Evolutionary conservation across 768 basidiomycete genomes (phyloP), one percentile per base, ranked within the genome.

Genomic region (Tricholoma sp.): DNA sequence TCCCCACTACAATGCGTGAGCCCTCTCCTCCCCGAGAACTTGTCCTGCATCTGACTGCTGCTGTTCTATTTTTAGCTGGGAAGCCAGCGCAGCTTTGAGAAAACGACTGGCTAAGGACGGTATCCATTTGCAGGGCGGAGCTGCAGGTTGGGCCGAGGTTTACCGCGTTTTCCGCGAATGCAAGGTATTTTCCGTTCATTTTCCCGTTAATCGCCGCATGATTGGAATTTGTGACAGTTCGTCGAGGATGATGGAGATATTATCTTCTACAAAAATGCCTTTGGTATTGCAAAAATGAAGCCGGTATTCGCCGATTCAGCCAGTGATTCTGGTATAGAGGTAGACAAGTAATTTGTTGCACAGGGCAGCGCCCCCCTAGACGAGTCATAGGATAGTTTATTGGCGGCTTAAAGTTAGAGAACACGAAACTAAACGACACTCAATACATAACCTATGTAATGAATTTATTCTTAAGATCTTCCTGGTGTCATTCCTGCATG

Each of bases 231-330:
- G 39, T 42, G 1, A 24, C 54, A 84, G 84, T 98, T 94, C 69
- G 89, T 99, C 48, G 96, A 98, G 72, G 94, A 98, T 67, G 88
- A 91, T 63, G 94, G 93, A 39, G 84, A 91, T 62, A 84, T 97
- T 59, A 68, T 94, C 57, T 94, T 95, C 77, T 96, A 86, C 83
- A 93, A 93, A 81, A 90, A 98, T 64, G 84, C 88, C 4, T 63
- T 75, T 39, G 96, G 96, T 57, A 71, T 94, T 41, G 91, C 93
- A 48, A 73, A 85, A 59, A 76, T 80, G 64, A 81, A 83, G 59
- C 84, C 88, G 7, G 79, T 84, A 44, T 83, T 88, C 63, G 64
- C 71, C n/a, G 86, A 90, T 57, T 73, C 71, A n/a, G 76, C 75
- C 18, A 79, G 75, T 58, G 81, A 83, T 60, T 83, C 81, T 24